A percentile compares a stretch with the other conserved stretches of the same genome.
phyloP scores from a whole-genome alignment of 495 filamentous ascomycete species.

The Penicillium arizonense region DNA sequence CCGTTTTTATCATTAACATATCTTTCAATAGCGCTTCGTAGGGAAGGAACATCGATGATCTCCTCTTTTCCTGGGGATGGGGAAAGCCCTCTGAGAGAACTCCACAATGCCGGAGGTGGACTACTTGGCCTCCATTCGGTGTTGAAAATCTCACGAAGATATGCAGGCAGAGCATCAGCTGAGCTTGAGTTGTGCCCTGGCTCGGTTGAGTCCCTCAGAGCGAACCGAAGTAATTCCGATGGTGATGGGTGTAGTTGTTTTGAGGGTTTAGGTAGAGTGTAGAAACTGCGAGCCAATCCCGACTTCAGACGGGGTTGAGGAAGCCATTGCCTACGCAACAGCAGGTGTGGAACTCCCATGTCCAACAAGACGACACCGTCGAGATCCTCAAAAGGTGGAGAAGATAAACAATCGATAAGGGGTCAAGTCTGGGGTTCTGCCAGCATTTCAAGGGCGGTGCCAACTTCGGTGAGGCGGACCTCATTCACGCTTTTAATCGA shows the following conservation, averaged over 20 bases:
- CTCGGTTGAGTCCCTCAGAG: conserved; percentile 21
- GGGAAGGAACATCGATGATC: conserved; percentile 6
- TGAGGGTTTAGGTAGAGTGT: background rate
- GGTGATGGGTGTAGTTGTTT: conserved; percentile 20
- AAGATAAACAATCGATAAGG: conserved; percentile 23
- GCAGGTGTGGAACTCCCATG: background rate
- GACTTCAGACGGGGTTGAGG: background rate
- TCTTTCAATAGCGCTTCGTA: conserved; percentile 18
- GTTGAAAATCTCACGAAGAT: conserved; percentile 17
- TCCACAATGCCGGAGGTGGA: conserved; percentile 24
- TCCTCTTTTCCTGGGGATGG: conserved; percentile 3
- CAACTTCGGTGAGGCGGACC: conserved; percentile 13
- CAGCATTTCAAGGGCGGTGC: conserved; percentile 22
- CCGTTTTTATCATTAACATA: conserved; percentile 10
- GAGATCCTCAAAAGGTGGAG: conserved; percentile 18
- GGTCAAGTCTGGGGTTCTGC: conserved; percentile 11
- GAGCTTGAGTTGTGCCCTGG: background rate
- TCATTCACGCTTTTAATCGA: conserved; percentile 16
- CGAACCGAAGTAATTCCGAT: conserved; percentile 31
- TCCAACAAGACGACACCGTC: background rate
- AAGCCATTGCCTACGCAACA: background rate
- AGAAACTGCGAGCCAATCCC: conserved; percentile 4
- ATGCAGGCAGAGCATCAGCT: conserved; percentile 1
- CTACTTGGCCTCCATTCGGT: conserved; percentile 22
- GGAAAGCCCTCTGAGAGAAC: conserved; percentile 16